Conservation (phyloP, 371 early-diverging fungal species). For the Capniomyces stellatus region DNA sequence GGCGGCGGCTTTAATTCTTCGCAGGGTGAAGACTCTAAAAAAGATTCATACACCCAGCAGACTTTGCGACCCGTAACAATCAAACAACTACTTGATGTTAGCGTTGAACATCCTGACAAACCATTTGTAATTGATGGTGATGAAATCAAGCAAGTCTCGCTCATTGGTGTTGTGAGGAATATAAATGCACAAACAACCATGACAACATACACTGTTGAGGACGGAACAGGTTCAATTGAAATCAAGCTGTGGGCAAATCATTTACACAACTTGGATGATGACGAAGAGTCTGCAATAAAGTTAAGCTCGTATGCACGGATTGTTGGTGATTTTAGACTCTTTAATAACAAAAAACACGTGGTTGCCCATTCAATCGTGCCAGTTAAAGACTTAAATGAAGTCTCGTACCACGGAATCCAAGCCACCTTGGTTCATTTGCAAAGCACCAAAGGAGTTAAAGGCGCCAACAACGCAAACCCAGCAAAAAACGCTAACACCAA, state of each 20-base stretch:
- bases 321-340: constrained; percentile 40
- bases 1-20: background rate
- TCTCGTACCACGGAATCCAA: constrained; percentile 49
- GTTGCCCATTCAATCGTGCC: constrained; percentile 33
- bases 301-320: constrained; percentile 42
- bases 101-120: constrained; percentile 27
- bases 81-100: constrained; percentile 37
- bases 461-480: background rate
- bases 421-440: constrained; percentile 38
- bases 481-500: background rate
- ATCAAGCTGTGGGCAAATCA: constrained; percentile 40
- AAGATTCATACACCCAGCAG: constrained; percentile 16
- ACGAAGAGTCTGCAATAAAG: constrained; percentile 9
- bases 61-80: constrained; percentile 52
- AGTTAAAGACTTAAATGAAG: constrained; percentile 51
- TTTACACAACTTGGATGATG: constrained; percentile 2
- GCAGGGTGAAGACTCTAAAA: background rate
- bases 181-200: constrained; percentile 32
- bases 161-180: constrained; percentile 45
- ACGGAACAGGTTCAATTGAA: constrained; percentile 57
- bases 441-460: constrained; percentile 20
- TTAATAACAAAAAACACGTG: constrained; percentile 32
- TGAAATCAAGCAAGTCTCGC: constrained; percentile 35
- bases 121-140: constrained; percentile 38
- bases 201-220: constrained; percentile 44